A percentile compares a stretch with the other conserved stretches of the same genome.
Evolutionary conservation across 345 rosid species (phyloP).

Genomic region (Gossypium herbaceum): DNA sequence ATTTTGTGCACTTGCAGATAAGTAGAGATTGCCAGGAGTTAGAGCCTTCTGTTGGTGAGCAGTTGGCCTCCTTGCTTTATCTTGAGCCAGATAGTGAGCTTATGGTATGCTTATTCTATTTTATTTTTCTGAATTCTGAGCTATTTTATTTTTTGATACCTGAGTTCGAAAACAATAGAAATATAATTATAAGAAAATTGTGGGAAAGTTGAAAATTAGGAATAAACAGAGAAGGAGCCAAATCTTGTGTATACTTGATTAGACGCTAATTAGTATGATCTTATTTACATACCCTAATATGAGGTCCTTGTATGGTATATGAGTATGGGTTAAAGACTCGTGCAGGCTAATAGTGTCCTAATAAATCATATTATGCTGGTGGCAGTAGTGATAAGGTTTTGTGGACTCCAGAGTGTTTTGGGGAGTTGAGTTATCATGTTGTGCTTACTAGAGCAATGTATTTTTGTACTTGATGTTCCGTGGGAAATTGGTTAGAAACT

Average conservation of each 20-base stretch:
- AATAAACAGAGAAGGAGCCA: background rate
- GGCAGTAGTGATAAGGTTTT: background rate
- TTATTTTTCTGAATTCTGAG: conserved; percentile 5
- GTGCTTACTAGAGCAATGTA: background rate
- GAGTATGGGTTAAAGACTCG: background rate
- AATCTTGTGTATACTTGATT: background rate
- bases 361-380: background rate
- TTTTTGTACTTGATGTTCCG: background rate
- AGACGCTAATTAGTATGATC: background rate
- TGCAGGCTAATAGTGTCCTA: background rate
- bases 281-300: background rate
- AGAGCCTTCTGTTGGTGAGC: conserved; percentile 89
- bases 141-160: conserved; percentile 1
- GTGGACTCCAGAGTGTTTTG: background rate
- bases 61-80: conserved; percentile 89
- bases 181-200: conserved; percentile 4
- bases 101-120: conserved; percentile 56
- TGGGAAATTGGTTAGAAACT: background rate
- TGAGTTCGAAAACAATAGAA: background rate
- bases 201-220: background rate
- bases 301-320: background rate
- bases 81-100: conserved; percentile 98
- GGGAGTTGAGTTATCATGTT: conserved; percentile 1
- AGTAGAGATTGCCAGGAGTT: conserved; percentile 99
- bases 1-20: conserved; percentile 48